Conservation (phyloP, 2,329 filamentous ascomycete species). For the Microcyclospora pomicola region DNA sequence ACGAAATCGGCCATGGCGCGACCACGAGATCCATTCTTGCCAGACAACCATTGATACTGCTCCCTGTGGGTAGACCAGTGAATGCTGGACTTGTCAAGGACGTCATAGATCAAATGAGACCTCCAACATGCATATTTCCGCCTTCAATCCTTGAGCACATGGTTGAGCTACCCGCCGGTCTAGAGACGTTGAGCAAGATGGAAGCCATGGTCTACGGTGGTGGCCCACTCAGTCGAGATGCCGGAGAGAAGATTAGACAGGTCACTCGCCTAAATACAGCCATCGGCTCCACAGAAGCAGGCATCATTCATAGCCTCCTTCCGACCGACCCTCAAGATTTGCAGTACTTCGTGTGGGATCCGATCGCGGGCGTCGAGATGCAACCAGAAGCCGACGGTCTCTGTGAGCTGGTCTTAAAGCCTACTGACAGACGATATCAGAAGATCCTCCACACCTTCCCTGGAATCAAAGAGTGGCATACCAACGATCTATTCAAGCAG, state of each 20-base stretch:
- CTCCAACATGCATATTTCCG: conserved; percentile 1
- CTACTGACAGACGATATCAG: not conserved
- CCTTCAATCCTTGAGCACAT: conserved; percentile 4
- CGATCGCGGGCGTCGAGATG: conserved; percentile 1
- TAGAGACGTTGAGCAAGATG: conserved; percentile 1
- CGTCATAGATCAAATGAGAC: conserved; percentile 1
- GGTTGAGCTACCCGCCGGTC: not conserved
- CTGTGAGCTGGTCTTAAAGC: conserved; percentile 3
- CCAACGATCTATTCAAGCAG: conserved; percentile 16
- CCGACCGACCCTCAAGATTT: conserved; percentile 1
- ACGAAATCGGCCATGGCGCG: not conserved
- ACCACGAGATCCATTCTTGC: not conserved
- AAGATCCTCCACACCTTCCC: conserved; percentile 16
- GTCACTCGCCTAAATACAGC: not conserved
- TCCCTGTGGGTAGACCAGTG: conserved; percentile 1
- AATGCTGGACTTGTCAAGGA: conserved; percentile 2
- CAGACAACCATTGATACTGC: not conserved
- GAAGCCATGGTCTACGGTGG: conserved; percentile 3
- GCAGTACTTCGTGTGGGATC: conserved; percentile 1
- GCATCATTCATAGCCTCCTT: not conserved
- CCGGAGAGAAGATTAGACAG: conserved; percentile 1
- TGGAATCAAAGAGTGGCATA: conserved; percentile 15
- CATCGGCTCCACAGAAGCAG: conserved; percentile 3
- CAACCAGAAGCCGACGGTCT: not conserved
- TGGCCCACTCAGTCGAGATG: conserved; percentile 1